phyloP scores from a whole-genome alignment of 108 stramenopile genomes.

The Skeletonema menzelii region DNA sequence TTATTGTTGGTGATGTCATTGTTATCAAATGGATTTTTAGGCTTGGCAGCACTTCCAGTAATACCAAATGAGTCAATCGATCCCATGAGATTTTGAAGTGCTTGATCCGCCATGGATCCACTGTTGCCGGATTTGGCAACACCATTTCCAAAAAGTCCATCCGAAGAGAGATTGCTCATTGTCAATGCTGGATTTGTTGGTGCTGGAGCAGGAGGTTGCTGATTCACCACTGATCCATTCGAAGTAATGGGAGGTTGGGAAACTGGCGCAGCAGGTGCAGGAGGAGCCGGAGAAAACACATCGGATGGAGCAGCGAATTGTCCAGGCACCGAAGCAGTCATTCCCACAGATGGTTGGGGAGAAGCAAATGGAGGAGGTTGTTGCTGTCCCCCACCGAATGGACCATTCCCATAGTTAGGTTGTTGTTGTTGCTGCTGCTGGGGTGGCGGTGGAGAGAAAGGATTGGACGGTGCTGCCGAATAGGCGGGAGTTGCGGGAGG shows the following conservation, averaged over 20 bases:
- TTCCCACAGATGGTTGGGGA: constrained; percentile 2
- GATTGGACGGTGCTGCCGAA: constrained; percentile 21
- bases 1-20: constrained; percentile 62
- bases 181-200: constrained; percentile 16
- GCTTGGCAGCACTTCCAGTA: constrained; percentile 29
- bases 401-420: not conserved
- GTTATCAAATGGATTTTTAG: constrained; percentile 47
- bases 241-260: constrained; percentile 15
- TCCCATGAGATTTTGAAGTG: constrained; percentile 40
- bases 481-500: constrained; percentile 7
- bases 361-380: constrained; percentile 9
- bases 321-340: constrained; percentile 2
- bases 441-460: constrained; percentile 16
- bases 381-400: constrained; percentile 3
- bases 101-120: constrained; percentile 38
- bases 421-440: not conserved
- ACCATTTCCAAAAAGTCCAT: constrained; percentile 36
- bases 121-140: constrained; percentile 2
- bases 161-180: constrained; percentile 45
- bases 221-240: constrained; percentile 8
- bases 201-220: not conserved
- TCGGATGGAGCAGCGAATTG: not conserved
- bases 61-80: constrained; percentile 38
- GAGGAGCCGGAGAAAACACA: constrained; percentile 16
- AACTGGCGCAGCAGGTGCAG: constrained; percentile 9